phyloP scores from a whole-genome alignment of 2,329 filamentous ascomycete species.

The Penicillium sp. region DNA sequence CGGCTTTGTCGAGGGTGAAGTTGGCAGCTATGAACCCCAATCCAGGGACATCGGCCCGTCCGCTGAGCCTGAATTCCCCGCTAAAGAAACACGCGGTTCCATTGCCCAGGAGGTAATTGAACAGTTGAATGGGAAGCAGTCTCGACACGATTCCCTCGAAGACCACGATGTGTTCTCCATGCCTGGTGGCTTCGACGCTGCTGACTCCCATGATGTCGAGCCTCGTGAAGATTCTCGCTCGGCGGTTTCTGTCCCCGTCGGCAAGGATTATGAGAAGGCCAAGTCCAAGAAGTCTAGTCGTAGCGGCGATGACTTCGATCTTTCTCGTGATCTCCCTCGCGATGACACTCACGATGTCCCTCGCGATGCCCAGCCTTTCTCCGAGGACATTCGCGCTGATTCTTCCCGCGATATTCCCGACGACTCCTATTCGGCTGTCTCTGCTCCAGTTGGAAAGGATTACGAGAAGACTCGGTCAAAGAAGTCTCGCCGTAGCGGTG shows the following conservation, averaged over 20 bases:
- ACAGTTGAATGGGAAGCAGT: constrained; percentile 25
- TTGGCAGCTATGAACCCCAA: constrained; percentile 48
- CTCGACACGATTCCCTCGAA: constrained; percentile 20
- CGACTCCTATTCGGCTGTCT: background rate
- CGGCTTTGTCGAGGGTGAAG: constrained; percentile 56
- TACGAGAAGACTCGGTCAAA: constrained; percentile 18
- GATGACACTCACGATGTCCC: constrained; percentile 27
- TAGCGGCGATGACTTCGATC: constrained; percentile 26
- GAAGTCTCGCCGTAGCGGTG: constrained; percentile 24
- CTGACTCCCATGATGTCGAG: constrained; percentile 6
- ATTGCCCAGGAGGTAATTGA: constrained; percentile 32
- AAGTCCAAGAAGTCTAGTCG: constrained; percentile 27
- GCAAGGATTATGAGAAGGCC: constrained; percentile 1
- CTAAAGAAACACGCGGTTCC: constrained; percentile 12
- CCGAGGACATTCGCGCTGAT: background rate
- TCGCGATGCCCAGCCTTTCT: constrained; percentile 10
- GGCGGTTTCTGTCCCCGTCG: constrained; percentile 18
- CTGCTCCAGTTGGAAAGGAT: constrained; percentile 2
- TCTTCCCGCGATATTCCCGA: background rate
- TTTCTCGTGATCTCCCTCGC: constrained; percentile 16
- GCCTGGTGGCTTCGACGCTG: constrained; percentile 37
- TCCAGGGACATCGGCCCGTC: constrained; percentile 18
- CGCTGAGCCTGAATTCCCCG: constrained; percentile 15
- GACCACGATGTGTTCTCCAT: constrained; percentile 32
- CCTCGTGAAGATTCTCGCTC: constrained; percentile 17